A percentile compares a stretch with the other conserved stretches of the same genome.
phyloP scores from a whole-genome alignment of 2,329 filamentous ascomycete species.

The Sordariomycetes sp. region DNA sequence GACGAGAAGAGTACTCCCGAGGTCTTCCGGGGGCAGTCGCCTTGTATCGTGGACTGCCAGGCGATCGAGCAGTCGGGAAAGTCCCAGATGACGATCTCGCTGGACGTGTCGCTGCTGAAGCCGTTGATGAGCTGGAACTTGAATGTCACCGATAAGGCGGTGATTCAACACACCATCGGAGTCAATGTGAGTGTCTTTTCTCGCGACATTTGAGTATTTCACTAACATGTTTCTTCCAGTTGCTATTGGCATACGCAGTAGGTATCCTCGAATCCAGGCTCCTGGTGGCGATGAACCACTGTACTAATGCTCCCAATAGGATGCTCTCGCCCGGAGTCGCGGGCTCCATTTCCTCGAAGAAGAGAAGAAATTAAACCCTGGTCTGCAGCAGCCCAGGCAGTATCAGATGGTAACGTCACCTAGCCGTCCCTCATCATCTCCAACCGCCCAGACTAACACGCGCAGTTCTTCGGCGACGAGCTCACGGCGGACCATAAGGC shows the following conservation, averaged over 20 bases:
- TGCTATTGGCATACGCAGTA: slow-evolving; percentile 1
- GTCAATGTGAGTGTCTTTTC: not conserved
- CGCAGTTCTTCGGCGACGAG: not conserved
- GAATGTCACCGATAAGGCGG: not conserved
- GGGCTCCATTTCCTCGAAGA: not conserved
- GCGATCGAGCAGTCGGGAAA: not conserved
- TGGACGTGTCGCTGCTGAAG: not conserved
- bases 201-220: not conserved
- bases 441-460: too few species aligned
- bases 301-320: not conserved
- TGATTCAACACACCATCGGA: slow-evolving; percentile 1
- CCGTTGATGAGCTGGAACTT: slow-evolving; percentile 1
- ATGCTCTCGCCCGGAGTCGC: slow-evolving; percentile 1
- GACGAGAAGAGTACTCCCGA: not conserved
- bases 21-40: not conserved
- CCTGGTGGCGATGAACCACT: not conserved
- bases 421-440: not conserved
- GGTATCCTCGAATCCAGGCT: not conserved
- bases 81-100: not conserved
- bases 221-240: not conserved
- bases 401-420: not conserved
- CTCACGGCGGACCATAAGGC: not conserved
- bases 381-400: not conserved
- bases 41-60: slow-evolving; percentile 2
- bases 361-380: not conserved